Percentiles rank a stretch among this genome's conserved stretches.
phyloP scores from a whole-genome alignment of 768 basidiomycete genomes.

The Rhodotorula babjevae region DNA sequence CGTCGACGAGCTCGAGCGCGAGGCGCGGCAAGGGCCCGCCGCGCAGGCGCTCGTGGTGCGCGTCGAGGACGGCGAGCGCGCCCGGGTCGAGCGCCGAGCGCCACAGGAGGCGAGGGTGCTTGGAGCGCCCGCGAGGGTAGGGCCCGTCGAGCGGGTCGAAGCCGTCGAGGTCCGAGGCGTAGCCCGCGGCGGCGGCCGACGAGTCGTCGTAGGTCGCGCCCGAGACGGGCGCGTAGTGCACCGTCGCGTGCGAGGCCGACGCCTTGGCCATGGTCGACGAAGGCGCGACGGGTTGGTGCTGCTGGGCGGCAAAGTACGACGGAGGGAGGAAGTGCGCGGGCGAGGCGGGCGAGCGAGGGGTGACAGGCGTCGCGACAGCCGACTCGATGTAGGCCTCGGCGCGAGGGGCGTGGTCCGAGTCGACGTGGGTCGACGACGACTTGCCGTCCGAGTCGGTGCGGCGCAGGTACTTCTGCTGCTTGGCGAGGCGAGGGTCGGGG shows the following conservation, averaged over 20 bases:
- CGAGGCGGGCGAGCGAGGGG: background rate
- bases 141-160: constrained; percentile 2
- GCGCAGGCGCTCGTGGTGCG: constrained; percentile 22
- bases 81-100: constrained; percentile 12
- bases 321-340: background rate
- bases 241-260: background rate
- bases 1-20: background rate
- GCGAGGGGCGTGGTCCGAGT: background rate
- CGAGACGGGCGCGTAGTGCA: background rate
- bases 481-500: background rate
- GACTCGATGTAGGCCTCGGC: constrained; percentile 2
- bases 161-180: constrained; percentile 7
- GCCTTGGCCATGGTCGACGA: too few relatives aligned
- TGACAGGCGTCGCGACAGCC: background rate
- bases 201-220: background rate
- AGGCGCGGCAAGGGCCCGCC: constrained; percentile 24
- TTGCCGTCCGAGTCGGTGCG: constrained; percentile 3
- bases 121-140: constrained; percentile 15
- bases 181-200: background rate
- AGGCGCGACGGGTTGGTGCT: too few relatives aligned
- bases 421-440: background rate
- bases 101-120: constrained; percentile 31
- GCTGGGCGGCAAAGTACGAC: too few relatives aligned
- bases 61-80: constrained; percentile 22
- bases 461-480: constrained; percentile 14